Conservation (phyloP, 257 asterid genomes). For the Ilex asprella region DNA sequence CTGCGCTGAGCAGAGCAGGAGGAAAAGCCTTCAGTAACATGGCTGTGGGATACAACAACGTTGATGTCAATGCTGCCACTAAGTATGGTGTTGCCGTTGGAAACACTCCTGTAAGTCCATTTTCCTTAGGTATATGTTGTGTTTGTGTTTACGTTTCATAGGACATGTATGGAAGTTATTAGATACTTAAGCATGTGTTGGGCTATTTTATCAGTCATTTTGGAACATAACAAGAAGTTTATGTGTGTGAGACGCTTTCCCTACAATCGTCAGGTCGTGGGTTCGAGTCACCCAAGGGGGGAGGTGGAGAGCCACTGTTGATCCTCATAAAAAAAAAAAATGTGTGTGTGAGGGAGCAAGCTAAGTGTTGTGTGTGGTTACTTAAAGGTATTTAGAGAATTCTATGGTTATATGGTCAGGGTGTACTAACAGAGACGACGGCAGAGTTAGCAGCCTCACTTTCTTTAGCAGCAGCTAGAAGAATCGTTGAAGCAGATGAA, state of each 20-base stretch:
- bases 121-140: not conserved
- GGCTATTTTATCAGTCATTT: too few species aligned
- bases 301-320: too few species aligned
- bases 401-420: slow-evolving; percentile 29
- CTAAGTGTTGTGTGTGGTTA: too few species aligned
- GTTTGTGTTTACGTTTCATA: not conserved
- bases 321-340: too few species aligned
- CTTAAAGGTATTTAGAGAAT: not conserved
- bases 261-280: too few species aligned
- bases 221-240: too few species aligned
- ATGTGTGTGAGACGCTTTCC: too few species aligned
- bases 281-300: too few species aligned
- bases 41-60: slow-evolving; percentile 98
- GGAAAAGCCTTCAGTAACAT: slow-evolving; percentile 96
- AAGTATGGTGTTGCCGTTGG: slow-evolving; percentile 93
- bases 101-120: slow-evolving; percentile 75
- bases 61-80: slow-evolving; percentile 78
- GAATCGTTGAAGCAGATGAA: slow-evolving; percentile 95
- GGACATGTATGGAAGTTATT: not conserved
- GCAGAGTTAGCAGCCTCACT: slow-evolving; percentile 97
- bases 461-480: slow-evolving; percentile 80
- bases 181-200: too few species aligned
- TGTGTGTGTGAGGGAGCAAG: too few species aligned
- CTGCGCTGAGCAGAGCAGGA: slow-evolving; percentile 90
- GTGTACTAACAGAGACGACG: slow-evolving; percentile 93